These are phyloP conservation scores for Garcileccinum viscosum DNA, from an alignment of 1,284 basidiomycete genomes.

Conservation along the genomic window DNA sequence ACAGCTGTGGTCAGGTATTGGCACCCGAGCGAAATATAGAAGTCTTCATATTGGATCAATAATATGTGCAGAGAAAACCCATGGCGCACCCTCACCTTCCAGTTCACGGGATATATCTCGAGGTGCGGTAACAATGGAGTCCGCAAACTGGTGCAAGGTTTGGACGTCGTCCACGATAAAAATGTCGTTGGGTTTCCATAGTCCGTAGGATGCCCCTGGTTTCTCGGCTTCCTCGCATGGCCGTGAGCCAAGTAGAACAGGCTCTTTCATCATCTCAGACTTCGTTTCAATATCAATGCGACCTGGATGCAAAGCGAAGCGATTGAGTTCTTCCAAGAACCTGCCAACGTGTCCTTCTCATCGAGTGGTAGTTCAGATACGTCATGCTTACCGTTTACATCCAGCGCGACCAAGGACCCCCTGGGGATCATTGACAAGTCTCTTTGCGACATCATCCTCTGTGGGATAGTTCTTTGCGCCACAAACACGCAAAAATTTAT, in stretches of 20 bases:
- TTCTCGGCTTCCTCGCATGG: not conserved
- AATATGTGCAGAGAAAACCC: not conserved
- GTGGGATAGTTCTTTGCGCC: slow-evolving; percentile 88
- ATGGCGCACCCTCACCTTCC: slow-evolving; percentile 1
- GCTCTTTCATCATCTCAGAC: not conserved
- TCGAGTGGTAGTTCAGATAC: not conserved
- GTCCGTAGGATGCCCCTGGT: not conserved
- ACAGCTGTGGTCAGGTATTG: not conserved
- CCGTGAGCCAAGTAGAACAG: slow-evolving; percentile 3
- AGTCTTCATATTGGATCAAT: not conserved
- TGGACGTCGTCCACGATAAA: slow-evolving; percentile 13
- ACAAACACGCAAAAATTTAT: slow-evolving; percentile 82
- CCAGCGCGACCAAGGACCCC: not conserved
- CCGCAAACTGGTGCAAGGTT: slow-evolving; percentile 2
- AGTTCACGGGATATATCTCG: slow-evolving; percentile 11
- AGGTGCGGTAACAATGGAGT: slow-evolving; percentile 12
- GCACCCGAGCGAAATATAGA: slow-evolving; percentile 7
- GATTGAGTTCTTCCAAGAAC: slow-evolving; percentile 5
- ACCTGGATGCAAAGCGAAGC: not conserved
- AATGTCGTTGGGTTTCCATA: slow-evolving; percentile 8
- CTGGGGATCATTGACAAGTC: slow-evolving; percentile 15
- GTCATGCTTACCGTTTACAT: not conserved
- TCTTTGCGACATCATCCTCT: slow-evolving; percentile 77
- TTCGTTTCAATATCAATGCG: slow-evolving; percentile 4
- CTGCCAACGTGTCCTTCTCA: slow-evolving; percentile 2